A percentile compares a stretch with the other conserved stretches of the same genome.
Conservation (phyloP, 306 rosid genomes). For the Lathyrus aphaca region DNA sequence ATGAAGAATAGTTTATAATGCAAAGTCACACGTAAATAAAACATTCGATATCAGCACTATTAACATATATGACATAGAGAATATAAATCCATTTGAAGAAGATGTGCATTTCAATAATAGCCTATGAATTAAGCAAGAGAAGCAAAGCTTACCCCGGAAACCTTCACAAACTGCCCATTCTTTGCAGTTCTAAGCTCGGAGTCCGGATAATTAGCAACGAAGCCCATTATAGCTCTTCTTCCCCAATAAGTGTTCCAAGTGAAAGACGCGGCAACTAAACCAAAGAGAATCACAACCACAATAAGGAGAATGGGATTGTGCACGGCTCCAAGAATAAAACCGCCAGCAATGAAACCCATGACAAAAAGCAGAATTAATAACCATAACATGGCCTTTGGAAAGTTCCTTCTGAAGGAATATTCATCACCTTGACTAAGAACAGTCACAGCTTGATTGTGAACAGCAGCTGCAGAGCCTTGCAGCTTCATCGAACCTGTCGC, state of each 20-base stretch:
- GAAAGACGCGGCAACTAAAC: slow-evolving; percentile 74
- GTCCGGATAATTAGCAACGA: slow-evolving; percentile 77
- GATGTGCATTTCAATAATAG: slow-evolving; percentile 23
- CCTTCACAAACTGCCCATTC: slow-evolving; percentile 94
- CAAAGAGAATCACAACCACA: slow-evolving; percentile 83
- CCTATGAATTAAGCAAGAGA: slow-evolving; percentile 33
- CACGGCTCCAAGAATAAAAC: slow-evolving; percentile 97
- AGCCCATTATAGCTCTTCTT: slow-evolving; percentile 77
- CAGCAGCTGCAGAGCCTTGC: slow-evolving; percentile 64
- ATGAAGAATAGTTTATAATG: slow-evolving; percentile 23
- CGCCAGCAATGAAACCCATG: slow-evolving; percentile 99
- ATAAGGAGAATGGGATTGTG: slow-evolving; percentile 85
- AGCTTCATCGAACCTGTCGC: slow-evolving; percentile 76
- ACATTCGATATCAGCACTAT: neutral
- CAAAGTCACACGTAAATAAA: slow-evolving; percentile 7
- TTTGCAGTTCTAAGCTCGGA: slow-evolving; percentile 97
- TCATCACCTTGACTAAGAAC: slow-evolving; percentile 75
- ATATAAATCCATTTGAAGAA: slow-evolving; percentile 11
- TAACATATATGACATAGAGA: slow-evolving; percentile 6
- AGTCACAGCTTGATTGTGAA: slow-evolving; percentile 82
- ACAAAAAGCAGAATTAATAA: slow-evolving; percentile 84
- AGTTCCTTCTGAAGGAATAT: slow-evolving; percentile 81
- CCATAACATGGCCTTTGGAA: slow-evolving; percentile 88
- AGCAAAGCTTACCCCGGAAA: slow-evolving; percentile 87
- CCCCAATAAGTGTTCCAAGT: slow-evolving; percentile 95